A percentile compares a stretch with the other conserved stretches of the same genome.
Evolutionary conservation across 1,284 basidiomycete genomes (phyloP).

Genomic region (Ustilago loliicola): DNA sequence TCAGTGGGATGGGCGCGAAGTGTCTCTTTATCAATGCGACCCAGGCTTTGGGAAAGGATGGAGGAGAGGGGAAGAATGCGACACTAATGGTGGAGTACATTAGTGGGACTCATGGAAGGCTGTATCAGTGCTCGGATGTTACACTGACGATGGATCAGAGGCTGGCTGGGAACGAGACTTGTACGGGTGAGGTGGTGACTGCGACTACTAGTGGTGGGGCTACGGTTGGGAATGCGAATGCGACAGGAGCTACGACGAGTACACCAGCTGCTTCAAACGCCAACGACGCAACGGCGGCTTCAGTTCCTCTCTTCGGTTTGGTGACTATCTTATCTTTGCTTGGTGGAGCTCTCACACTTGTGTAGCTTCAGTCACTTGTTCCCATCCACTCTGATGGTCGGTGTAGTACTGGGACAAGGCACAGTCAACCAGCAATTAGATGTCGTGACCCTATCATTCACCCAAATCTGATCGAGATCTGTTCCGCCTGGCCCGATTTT

Average conservation of each 20-base stretch:
- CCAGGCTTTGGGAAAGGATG: neutral
- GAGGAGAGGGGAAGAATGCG: slow-evolving; percentile 18
- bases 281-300: neutral
- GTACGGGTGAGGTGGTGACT: slow-evolving; percentile 22
- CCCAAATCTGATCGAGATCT: neutral
- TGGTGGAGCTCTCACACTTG: too few relatives aligned
- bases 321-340: too few relatives aligned
- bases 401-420: too few relatives aligned
- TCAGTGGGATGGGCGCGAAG: slow-evolving; percentile 25
- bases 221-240: too few relatives aligned
- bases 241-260: neutral
- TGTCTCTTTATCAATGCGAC: slow-evolving; percentile 44
- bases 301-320: neutral
- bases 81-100: slow-evolving; percentile 57
- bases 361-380: too few relatives aligned
- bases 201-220: neutral
- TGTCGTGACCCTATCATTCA: too few relatives aligned
- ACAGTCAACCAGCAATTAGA: too few relatives aligned
- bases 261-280: neutral
- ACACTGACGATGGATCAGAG: slow-evolving; percentile 25
- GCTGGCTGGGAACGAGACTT: slow-evolving; percentile 28
- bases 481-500: neutral
- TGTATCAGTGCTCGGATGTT: slow-evolving; percentile 53
- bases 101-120: slow-evolving; percentile 36
- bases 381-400: too few relatives aligned